A percentile compares a stretch with the other conserved stretches of the same genome.
These are phyloP conservation scores for Calocera viscosa DNA, from an alignment of 768 basidiomycete species.

Conservation along the genomic window DNA sequence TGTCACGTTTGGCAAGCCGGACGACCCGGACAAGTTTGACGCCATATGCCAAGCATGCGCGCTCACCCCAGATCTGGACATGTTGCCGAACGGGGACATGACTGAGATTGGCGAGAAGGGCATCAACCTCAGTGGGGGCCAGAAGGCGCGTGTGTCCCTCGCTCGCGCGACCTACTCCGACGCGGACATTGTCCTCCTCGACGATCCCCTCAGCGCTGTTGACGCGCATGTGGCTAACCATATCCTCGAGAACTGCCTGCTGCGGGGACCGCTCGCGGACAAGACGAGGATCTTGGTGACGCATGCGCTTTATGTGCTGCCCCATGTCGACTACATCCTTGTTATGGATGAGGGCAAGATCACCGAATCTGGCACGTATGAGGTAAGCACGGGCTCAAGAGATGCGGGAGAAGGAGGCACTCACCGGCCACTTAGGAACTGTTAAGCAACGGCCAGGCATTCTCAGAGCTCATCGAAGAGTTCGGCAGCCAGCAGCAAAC, in stretches of 20 bases:
- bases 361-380: conserved; percentile 50
- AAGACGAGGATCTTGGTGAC: conserved; percentile 53
- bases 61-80: conserved; percentile 55
- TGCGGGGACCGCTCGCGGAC: conserved; percentile 36
- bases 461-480: conserved; percentile 44
- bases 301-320: conserved; percentile 46
- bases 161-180: conserved; percentile 66
- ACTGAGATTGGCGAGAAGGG: conserved; percentile 72
- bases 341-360: conserved; percentile 48
- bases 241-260: conserved; percentile 49
- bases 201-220: conserved; percentile 71
- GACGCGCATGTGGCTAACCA: conserved; percentile 63
- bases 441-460: conserved; percentile 33
- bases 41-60: conserved; percentile 53
- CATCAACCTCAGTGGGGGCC: conserved; percentile 48
- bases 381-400: conserved; percentile 25
- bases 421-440: conserved; percentile 30
- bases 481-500: conserved; percentile 34
- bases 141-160: conserved; percentile 56
- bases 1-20: conserved; percentile 56
- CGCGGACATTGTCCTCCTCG: conserved; percentile 61
- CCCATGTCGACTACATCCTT: conserved; percentile 50
- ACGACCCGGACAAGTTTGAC: conserved; percentile 49
- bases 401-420: neutral
- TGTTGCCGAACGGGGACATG: conserved; percentile 54